Base-by-base conservation (phyloP, 495 filamentous ascomycete species). In the Aspergillus avenaceus region DNA sequence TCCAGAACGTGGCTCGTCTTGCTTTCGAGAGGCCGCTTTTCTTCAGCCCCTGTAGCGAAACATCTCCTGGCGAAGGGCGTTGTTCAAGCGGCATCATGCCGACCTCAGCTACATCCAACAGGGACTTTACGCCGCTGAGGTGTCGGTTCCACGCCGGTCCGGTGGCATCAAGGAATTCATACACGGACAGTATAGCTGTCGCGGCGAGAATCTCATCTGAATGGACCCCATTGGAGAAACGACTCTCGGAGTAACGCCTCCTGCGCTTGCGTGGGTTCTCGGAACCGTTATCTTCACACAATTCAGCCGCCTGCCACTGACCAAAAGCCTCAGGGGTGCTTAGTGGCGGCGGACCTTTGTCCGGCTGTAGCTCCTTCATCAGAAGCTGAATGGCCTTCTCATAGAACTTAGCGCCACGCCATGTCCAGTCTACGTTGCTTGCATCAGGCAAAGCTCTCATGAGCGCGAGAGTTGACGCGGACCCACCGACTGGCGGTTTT, bases 141-240 rank as follows among this genome's bases (percentile, higher is more conserved):
- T 84, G 82, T n/a, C 80, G 73, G 50, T 75, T 76, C 81, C 81
- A 85, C 19, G 82, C 81, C 8, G 75, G 72, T 3, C 76, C 77
- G 0, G 79, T 79, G 18, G 78, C 78, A 64, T 83, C 81, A 0
- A 84, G 66, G 52, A 83, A 83, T 50, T 85, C 81, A 62, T 84
- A 84, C 4, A 81, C 80, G 46, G 79, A 84, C 22, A 86, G 59
- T 25, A 84, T 84, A 8, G 81, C 81, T 9, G 79, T 81, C 23
- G 83, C 81, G 11, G 81, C 81, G 13, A 84, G 64, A 12, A 83
- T 70, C 51, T 85, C 81, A 52, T 86, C 83, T 9, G 77, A 79
- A 49, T 76, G 74, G 3, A 66, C 65, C 1, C 73, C 67, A 49
- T 69, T 65, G 7, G 69, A 70, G 4, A 72, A 49, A 12, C 67